These are phyloP conservation scores for Ophiostoma himal-ulmi DNA, from an alignment of 2,329 filamentous ascomycete species.

Conservation along the genomic window DNA sequence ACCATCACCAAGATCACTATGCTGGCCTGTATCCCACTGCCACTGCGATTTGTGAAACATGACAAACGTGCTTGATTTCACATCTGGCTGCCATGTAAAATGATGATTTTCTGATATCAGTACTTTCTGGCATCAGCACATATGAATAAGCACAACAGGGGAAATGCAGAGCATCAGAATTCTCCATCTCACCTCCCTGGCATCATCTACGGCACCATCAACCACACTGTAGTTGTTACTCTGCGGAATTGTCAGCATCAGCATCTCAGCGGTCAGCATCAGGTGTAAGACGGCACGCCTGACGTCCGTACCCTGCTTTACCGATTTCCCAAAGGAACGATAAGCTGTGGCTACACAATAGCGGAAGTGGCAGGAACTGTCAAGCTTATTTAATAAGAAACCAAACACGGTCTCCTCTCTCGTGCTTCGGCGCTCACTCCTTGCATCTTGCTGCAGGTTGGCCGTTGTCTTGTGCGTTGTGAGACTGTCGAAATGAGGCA, in stretches of 20 bases:
- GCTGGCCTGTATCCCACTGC: too few relatives aligned
- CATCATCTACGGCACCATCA: background rate
- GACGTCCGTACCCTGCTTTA: background rate
- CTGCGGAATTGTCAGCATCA: background rate
- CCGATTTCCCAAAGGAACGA: background rate
- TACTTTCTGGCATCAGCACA: too few relatives aligned
- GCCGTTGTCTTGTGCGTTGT: background rate
- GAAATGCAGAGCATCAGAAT: background rate
- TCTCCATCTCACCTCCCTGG: background rate
- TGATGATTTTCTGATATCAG: too few relatives aligned
- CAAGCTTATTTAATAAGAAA: background rate
- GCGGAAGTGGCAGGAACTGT: background rate
- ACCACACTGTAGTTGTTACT: background rate
- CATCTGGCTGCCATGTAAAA: too few relatives aligned
- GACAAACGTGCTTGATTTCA: too few relatives aligned
- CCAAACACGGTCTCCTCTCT: background rate
- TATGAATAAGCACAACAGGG: too few relatives aligned
- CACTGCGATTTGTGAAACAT: too few relatives aligned
- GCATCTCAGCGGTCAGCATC: background rate
- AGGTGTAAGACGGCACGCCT: background rate
- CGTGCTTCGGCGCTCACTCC: too few relatives aligned
- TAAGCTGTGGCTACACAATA: background rate
- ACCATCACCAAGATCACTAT: too few relatives aligned
- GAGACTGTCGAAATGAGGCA: background rate
- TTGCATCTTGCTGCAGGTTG: background rate